These are phyloP conservation scores for Sutorius eximius DNA, from an alignment of 1,284 basidiomycete species.

Conservation along the genomic window DNA sequence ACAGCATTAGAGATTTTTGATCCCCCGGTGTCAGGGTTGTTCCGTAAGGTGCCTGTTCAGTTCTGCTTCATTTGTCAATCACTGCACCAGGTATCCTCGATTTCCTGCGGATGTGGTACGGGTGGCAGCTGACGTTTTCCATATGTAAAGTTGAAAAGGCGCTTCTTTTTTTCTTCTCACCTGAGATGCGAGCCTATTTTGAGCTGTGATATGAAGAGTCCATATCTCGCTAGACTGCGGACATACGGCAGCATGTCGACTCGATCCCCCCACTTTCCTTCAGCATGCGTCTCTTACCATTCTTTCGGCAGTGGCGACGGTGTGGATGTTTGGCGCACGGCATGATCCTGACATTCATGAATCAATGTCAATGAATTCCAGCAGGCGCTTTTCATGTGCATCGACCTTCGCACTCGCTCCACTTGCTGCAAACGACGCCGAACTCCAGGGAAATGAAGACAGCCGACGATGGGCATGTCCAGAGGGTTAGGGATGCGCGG, in stretches of 20 bases:
- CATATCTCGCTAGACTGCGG: constrained; percentile 2
- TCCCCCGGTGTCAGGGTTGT: constrained; percentile 23
- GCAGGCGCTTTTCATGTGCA: not conserved
- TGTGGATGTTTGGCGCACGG: not conserved
- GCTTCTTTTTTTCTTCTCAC: constrained; percentile 9
- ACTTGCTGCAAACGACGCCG: not conserved
- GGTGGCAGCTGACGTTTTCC: constrained; percentile 10
- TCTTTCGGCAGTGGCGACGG: not conserved
- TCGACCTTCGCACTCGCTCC: not conserved
- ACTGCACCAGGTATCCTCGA: constrained; percentile 1
- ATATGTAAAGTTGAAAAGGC: constrained; percentile 8
- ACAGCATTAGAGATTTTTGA: constrained; percentile 28
- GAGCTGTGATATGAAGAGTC: constrained; percentile 3
- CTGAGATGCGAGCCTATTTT: constrained; percentile 15
- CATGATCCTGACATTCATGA: constrained; percentile 3
- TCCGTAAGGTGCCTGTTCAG: constrained; percentile 15
- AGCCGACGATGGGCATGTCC: not conserved
- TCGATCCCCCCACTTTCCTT: not conserved
- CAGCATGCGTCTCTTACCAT: not conserved
- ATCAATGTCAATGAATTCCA: not conserved
- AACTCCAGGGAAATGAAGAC: not conserved
- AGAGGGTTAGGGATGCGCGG: not conserved
- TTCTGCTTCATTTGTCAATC: constrained; percentile 1
- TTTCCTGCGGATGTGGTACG: constrained; percentile 3
- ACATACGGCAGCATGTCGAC: constrained; percentile 13